Percentiles rank a stretch among this genome's conserved stretches.
These are phyloP conservation scores for Maudiozyma pseudohumilis DNA, from an alignment of 805 yeast genomes.

Conservation along the genomic window DNA sequence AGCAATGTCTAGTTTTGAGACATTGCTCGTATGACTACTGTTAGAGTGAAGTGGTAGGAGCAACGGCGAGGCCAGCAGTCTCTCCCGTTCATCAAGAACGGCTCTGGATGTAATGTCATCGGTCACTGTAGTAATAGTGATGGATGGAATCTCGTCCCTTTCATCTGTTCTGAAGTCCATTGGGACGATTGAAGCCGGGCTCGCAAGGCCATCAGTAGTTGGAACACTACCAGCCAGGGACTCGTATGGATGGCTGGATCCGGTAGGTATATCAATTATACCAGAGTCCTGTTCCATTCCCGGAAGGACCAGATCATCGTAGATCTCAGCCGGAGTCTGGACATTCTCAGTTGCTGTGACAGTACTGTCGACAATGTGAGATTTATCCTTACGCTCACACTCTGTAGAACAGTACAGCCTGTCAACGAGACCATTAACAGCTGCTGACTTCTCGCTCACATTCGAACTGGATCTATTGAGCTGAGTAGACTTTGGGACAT, in stretches of 20 bases:
- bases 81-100: conserved; percentile 11
- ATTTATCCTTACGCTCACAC: conserved; percentile 15
- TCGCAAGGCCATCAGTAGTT: not conserved
- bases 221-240: too few relatives aligned
- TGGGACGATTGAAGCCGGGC: not conserved
- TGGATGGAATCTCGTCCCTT: not conserved
- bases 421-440: too few relatives aligned
- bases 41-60: conserved; percentile 11
- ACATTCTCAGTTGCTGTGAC: not conserved
- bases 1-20: not conserved
- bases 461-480: conserved; percentile 1
- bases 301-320: too few relatives aligned
- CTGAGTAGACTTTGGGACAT: not conserved
- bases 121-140: conserved; percentile 3
- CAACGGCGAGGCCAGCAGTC: conserved; percentile 18
- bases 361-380: conserved; percentile 2
- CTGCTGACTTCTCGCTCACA: not conserved
- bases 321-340: too few relatives aligned
- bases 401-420: conserved; percentile 21
- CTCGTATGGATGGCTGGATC: not conserved
- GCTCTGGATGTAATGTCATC: conserved; percentile 3
- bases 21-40: not conserved
- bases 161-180: too few relatives aligned
- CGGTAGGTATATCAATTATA: too few relatives aligned
- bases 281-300: too few relatives aligned